These are phyloP conservation scores for Thecaphora thlaspeos DNA, from an alignment of 1,284 basidiomycete species.

Conservation along the genomic window DNA sequence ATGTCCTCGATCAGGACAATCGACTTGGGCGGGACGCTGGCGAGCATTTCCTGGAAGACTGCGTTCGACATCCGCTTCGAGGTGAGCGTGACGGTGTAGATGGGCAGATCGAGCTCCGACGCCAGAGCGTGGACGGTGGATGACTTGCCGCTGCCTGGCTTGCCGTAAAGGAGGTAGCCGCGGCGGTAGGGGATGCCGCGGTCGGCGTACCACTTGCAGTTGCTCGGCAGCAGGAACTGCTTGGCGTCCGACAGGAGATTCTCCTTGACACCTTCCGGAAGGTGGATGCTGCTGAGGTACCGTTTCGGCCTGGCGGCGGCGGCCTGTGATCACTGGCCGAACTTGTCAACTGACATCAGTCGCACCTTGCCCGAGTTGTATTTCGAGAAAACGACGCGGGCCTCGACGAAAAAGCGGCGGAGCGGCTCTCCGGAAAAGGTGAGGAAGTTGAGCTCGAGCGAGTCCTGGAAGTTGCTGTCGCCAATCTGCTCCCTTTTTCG, in stretches of 20 bases:
- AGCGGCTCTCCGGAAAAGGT: slow-evolving; percentile 10
- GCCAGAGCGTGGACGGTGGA: slow-evolving; percentile 75
- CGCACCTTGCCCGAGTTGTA: slow-evolving; percentile 3
- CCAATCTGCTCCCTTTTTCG: slow-evolving; percentile 4
- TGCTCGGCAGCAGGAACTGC: slow-evolving; percentile 4
- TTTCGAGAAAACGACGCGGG: neutral
- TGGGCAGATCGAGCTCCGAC: slow-evolving; percentile 71
- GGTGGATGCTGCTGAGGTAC: slow-evolving; percentile 61
- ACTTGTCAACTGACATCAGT: slow-evolving; percentile 4
- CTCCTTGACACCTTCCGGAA: slow-evolving; percentile 62
- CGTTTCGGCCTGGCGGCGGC: slow-evolving; percentile 5
- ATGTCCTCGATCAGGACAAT: slow-evolving; percentile 75
- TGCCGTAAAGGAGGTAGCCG: slow-evolving; percentile 60
- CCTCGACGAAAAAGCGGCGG: slow-evolving; percentile 7
- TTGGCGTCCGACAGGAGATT: slow-evolving; percentile 29
- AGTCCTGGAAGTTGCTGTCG: slow-evolving; percentile 7
- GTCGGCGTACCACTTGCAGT: slow-evolving; percentile 12
- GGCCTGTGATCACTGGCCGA: slow-evolving; percentile 4
- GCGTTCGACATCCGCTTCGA: slow-evolving; percentile 68
- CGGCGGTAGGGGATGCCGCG: slow-evolving; percentile 17
- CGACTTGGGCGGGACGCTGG: slow-evolving; percentile 68
- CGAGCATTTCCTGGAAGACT: slow-evolving; percentile 66
- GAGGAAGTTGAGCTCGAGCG: slow-evolving; percentile 8
- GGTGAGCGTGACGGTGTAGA: slow-evolving; percentile 74
- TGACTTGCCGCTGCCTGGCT: slow-evolving; percentile 73